A percentile compares a stretch with the other conserved stretches of the same genome.
These are phyloP conservation scores for Cryomyces minteri DNA, from an alignment of 495 filamentous ascomycete genomes.

Conservation along the genomic window DNA sequence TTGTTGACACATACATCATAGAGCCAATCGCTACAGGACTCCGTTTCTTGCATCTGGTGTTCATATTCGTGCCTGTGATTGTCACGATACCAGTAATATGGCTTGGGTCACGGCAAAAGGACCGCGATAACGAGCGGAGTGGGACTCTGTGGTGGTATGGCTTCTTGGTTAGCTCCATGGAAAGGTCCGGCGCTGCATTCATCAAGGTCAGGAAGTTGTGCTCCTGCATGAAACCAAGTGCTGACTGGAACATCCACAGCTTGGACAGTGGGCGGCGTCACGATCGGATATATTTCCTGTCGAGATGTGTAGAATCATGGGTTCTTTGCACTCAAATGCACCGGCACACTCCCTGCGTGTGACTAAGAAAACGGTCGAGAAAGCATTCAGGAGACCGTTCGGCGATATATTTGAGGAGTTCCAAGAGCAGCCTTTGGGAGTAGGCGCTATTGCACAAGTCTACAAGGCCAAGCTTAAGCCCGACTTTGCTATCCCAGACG, in stretches of 20 bases:
- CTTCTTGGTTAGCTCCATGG: conserved; percentile 79
- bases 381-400: conserved; percentile 64
- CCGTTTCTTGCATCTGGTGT: conserved; percentile 63
- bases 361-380: conserved; percentile 60
- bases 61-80: conserved; percentile 86
- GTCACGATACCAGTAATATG: conserved; percentile 62
- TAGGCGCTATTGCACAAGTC: conserved; percentile 94
- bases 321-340: conserved; percentile 82
- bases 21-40: conserved; percentile 82
- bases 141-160: conserved; percentile 93
- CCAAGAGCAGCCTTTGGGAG: conserved; percentile 73
- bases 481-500: conserved; percentile 45
- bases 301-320: conserved; percentile 85
- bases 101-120: conserved; percentile 41
- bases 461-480: conserved; percentile 89
- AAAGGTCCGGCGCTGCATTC: conserved; percentile 85
- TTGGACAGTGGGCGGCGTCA: conserved; percentile 98
- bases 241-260: conserved; percentile 25
- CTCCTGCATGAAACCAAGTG: background rate
- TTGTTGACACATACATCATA: conserved; percentile 51
- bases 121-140: conserved; percentile 46
- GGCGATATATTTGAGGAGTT: conserved; percentile 97
- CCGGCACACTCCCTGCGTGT: conserved; percentile 72
- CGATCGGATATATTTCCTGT: conserved; percentile 94
- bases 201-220: conserved; percentile 54